These are phyloP conservation scores for Aspergillus oerlinghausenensis DNA, from an alignment of 2,329 filamentous ascomycete species.

Conservation along the genomic window DNA sequence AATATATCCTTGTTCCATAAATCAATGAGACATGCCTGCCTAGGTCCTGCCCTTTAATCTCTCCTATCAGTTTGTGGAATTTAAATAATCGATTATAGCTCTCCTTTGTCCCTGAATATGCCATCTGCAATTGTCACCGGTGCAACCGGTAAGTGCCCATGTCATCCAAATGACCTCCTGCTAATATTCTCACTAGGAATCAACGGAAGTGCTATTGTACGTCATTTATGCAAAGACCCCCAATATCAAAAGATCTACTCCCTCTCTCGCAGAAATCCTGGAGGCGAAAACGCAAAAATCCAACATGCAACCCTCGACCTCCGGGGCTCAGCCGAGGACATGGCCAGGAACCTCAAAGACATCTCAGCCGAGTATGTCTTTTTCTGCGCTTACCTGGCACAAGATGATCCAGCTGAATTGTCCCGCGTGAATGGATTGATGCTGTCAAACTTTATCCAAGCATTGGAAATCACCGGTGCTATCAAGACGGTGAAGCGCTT, in stretches of 20 bases:
- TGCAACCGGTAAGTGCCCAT: slow-evolving; percentile 20
- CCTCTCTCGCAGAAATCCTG: slow-evolving; percentile 39
- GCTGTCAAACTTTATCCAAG: slow-evolving; percentile 46
- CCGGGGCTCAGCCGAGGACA: slow-evolving; percentile 27
- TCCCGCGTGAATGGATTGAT: slow-evolving; percentile 39
- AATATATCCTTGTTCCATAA: too few relatives aligned
- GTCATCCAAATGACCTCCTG: neutral
- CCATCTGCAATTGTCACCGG: slow-evolving; percentile 27
- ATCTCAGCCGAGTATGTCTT: slow-evolving; percentile 40
- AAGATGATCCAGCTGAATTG: slow-evolving; percentile 33
- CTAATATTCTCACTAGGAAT: slow-evolving; percentile 28
- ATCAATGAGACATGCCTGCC: too few relatives aligned
- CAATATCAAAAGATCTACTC: slow-evolving; percentile 38
- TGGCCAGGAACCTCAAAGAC: slow-evolving; percentile 34
- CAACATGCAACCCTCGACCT: slow-evolving; percentile 39
- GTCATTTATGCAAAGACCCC: slow-evolving; percentile 32
- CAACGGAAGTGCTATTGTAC: slow-evolving; percentile 38
- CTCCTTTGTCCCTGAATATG: slow-evolving; percentile 12
- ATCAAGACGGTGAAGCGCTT: slow-evolving; percentile 44
- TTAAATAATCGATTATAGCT: too few relatives aligned
- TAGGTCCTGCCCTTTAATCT: too few relatives aligned
- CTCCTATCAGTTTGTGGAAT: too few relatives aligned
- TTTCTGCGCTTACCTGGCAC: slow-evolving; percentile 42
- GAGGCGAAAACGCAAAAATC: slow-evolving; percentile 31
- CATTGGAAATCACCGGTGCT: slow-evolving; percentile 41